phyloP scores from a whole-genome alignment of 176 grass and related monocot species.

The Luzula sylvatica region DNA sequence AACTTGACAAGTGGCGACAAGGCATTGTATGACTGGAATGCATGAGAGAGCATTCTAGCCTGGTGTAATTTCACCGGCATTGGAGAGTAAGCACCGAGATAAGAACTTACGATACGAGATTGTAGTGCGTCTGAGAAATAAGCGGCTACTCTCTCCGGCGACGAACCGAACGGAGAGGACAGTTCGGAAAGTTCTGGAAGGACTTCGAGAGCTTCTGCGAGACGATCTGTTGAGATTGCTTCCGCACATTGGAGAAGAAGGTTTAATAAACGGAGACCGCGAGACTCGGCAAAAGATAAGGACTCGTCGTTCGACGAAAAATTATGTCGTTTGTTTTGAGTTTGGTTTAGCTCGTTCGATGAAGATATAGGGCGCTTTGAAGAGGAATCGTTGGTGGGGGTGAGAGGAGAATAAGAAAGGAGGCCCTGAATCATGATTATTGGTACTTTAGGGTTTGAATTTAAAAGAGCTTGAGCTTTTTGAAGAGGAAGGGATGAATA shows the following conservation, averaged over 20 bases:
- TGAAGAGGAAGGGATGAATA: no score
- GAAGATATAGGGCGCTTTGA: slow-evolving; percentile 33
- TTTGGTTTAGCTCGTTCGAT: slow-evolving; percentile 14
- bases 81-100: slow-evolving; percentile 64
- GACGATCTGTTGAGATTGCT: slow-evolving; percentile 48
- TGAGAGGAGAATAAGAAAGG: slow-evolving; percentile 24
- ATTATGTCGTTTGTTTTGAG: slow-evolving; percentile 19
- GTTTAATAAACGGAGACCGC: slow-evolving; percentile 41
- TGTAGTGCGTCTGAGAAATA: slow-evolving; percentile 87
- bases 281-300: slow-evolving; percentile 22
- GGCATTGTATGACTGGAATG: slow-evolving; percentile 72
- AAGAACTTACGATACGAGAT: slow-evolving; percentile 63
- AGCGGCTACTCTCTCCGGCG: slow-evolving; percentile 62
- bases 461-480: not conserved
- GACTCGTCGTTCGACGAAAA: not conserved
- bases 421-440: slow-evolving; percentile 49
- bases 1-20: slow-evolving; percentile 85
- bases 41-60: slow-evolving; percentile 29
- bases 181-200: slow-evolving; percentile 78
- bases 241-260: slow-evolving; percentile 75
- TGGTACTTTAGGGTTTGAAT: not conserved
- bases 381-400: slow-evolving; percentile 13
- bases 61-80: slow-evolving; percentile 24
- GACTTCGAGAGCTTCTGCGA: slow-evolving; percentile 52
- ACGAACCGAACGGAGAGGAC: slow-evolving; percentile 73